Base-by-base conservation (phyloP, 208 protist species). In the Sergeia podlipaevii region DNA sequence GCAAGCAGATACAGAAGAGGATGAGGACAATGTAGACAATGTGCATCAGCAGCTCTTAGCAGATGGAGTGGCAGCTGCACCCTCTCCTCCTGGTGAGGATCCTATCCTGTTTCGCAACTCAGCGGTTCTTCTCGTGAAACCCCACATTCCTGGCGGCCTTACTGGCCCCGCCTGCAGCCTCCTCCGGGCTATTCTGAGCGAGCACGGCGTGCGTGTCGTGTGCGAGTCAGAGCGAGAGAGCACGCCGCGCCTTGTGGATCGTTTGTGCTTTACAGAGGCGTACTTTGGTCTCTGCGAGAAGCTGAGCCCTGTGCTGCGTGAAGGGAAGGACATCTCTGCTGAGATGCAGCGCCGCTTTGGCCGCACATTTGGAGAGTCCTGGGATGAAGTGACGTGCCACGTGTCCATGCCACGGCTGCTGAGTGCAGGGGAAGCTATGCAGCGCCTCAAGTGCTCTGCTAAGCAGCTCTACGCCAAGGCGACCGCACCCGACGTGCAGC, bases 101-200 rank as follows among this genome's bases (percentile, higher is more conserved):
- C 20, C 65, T 2, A 38, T 73, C 21, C 17, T 73, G 24, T 62
- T 60, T 45, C 51, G 60, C 7, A 88, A 88, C 61, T 59, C 48
- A n/a, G 76, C 80, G 3, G 21, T 82, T 28, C 52, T 88, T 30
- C 29, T 82, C 48, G 18, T 88, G 21, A 84, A 85, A 51, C 80
- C 80, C 5, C 65, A 78, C 46, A 63, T 60, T 11, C 36, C 66
- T 20, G 45, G 48, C 17, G 61, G 55, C 23, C 21, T 49, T 11
- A n/a, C 44, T 44, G 34, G 54, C 68, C 15, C 41, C 54, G n/a
- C n/a, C n/a, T n/a, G 33, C 29, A 33, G 24, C 48, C n/a, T 76
- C 7, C 46, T 80, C 30, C 63, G 64, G 20, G 33, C 36, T 10
- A 44, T 61, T 20, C 50, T 80, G 3, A 21, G 58, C 20, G 36